These are phyloP conservation scores for Rosa hybrid DNA, from an alignment of 331 rosid species.

Conservation along the genomic window DNA sequence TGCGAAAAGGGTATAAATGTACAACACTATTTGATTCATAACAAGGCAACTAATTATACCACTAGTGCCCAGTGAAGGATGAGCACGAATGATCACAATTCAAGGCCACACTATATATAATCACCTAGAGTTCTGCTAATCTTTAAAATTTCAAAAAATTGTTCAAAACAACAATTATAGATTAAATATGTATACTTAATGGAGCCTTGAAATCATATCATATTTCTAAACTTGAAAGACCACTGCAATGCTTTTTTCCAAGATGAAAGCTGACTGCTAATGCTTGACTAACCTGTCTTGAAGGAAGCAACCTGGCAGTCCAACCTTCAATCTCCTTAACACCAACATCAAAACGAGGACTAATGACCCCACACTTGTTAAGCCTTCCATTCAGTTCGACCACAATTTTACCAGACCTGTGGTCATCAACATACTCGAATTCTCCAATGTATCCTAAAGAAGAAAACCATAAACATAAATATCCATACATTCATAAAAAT, in stretches of 20 bases:
- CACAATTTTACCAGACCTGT: conserved; percentile 45
- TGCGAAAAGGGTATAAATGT: not conserved
- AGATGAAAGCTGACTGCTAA: not conserved
- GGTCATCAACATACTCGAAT: conserved; percentile 44
- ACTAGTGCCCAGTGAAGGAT: not conserved
- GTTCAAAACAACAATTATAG: not conserved
- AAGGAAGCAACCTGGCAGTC: conserved; percentile 46
- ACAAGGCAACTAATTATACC: not conserved
- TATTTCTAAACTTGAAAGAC: not conserved
- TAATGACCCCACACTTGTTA: conserved; percentile 46
- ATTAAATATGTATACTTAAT: too few relatives aligned
- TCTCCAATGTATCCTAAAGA: conserved; percentile 39
- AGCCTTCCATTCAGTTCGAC: conserved; percentile 44
- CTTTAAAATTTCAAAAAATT: not conserved
- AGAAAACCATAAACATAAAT: not conserved
- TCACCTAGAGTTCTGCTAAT: not conserved
- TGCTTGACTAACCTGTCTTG: conserved; percentile 39
- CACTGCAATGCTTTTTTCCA: not conserved
- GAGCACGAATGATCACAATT: not conserved
- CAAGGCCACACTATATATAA: not conserved
- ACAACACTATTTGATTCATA: not conserved
- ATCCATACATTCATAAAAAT: not conserved
- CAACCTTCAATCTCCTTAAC: conserved; percentile 47
- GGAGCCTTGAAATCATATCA: not conserved
- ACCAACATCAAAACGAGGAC: conserved; percentile 45